phyloP scores from a whole-genome alignment of 2,329 filamentous ascomycete species.

The Diatrype stigma region DNA sequence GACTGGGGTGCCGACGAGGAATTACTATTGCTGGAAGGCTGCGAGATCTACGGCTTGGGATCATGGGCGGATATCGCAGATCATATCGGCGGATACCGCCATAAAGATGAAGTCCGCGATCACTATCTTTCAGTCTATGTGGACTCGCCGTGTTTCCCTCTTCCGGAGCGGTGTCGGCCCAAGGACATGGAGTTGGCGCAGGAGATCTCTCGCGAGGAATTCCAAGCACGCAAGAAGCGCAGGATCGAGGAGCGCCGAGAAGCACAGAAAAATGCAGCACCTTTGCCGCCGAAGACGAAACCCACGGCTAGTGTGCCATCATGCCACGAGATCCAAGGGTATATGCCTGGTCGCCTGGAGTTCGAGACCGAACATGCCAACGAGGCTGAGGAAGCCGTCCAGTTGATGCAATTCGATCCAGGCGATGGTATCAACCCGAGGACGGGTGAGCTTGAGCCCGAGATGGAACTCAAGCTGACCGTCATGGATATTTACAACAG shows the following conservation, averaged over 20 bases:
- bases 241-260: conserved; percentile 91
- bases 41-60: conserved; percentile 91
- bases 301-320: conserved; percentile 92
- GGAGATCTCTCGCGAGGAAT: conserved; percentile 82
- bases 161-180: conserved; percentile 82
- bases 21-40: conserved; percentile 85
- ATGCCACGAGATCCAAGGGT: conserved; percentile 97
- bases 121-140: conserved; percentile 90
- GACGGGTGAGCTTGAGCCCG: conserved; percentile 84
- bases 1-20: conserved; percentile 99
- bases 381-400: conserved; percentile 95
- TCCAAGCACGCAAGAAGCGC: conserved; percentile 87
- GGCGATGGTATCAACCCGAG: conserved; percentile 82
- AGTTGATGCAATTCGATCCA: conserved; percentile 97
- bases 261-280: conserved; percentile 75
- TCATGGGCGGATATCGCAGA: conserved; percentile 98
- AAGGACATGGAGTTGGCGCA: conserved; percentile 75
- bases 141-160: conserved; percentile 75
- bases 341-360: conserved; percentile 95
- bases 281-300: conserved; percentile 87
- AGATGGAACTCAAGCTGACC: conserved; percentile 95
- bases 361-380: conserved; percentile 98
- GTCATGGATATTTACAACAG: conserved; percentile 99
- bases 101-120: conserved; percentile 91
- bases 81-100: conserved; percentile 91